Conservation (phyloP, 2,329 filamentous ascomycete genomes). For the Exophiala viscosa region DNA sequence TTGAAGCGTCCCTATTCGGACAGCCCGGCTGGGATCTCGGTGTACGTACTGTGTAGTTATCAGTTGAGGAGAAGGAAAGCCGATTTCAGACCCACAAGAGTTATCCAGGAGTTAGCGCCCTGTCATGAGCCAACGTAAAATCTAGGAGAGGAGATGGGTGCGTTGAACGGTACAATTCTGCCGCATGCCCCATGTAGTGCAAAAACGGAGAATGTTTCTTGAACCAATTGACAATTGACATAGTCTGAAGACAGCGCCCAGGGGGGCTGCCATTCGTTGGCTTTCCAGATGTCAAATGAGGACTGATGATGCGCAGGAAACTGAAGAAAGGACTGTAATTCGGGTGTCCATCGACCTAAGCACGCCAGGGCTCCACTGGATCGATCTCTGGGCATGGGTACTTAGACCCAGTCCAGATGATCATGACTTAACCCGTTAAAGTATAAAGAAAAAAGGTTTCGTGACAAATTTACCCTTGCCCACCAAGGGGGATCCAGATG, state of each 20-base stretch:
- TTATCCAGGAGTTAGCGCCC: not conserved
- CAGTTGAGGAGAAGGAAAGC: conserved; percentile 9
- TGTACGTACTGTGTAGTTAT: conserved; percentile 5
- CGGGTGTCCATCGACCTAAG: conserved; percentile 5
- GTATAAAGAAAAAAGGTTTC: conserved; percentile 5
- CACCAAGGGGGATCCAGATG: conserved; percentile 4
- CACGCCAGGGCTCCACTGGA: conserved; percentile 21
- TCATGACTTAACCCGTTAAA: conserved; percentile 6
- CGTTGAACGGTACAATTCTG: no score
- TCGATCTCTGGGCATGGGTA: conserved; percentile 22
- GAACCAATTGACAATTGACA: no score
- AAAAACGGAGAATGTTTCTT: no score
- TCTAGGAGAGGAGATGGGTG: not conserved
- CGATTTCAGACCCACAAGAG: conserved; percentile 13
- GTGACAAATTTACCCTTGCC: conserved; percentile 24
- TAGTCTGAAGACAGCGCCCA: not conserved
- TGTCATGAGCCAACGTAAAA: conserved; percentile 7
- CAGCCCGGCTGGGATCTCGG: conserved; percentile 3
- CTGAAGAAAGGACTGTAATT: conserved; percentile 8
- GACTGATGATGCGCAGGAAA: conserved; percentile 10
- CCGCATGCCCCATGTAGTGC: no score
- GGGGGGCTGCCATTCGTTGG: not conserved
- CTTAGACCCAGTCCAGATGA: conserved; percentile 7
- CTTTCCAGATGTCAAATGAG: conserved; percentile 2
- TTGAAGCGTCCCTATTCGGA: conserved; percentile 21